Evolutionary conservation across 2,329 filamentous ascomycete species (phyloP).

Genomic region (Lojkania enalia): DNA sequence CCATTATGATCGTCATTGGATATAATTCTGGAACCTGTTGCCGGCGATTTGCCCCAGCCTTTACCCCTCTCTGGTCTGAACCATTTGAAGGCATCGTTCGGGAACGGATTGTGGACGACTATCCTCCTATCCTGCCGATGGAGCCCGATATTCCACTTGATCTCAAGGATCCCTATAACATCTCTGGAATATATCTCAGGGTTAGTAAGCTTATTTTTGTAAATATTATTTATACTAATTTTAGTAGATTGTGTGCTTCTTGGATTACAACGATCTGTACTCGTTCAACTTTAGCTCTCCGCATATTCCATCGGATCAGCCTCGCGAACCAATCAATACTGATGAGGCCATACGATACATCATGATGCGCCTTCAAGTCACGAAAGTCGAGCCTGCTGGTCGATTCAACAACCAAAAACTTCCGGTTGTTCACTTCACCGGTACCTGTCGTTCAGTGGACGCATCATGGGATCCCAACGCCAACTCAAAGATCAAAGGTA

Average conservation of each 20-base stretch:
- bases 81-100: constrained; percentile 34
- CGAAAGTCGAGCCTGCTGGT: constrained; percentile 60
- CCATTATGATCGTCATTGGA: constrained; percentile 69
- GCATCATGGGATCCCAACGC: constrained; percentile 69
- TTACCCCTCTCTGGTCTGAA: constrained; percentile 34
- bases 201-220: constrained; percentile 50
- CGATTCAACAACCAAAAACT: constrained; percentile 60
- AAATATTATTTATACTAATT: constrained; percentile 18
- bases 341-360: constrained; percentile 73
- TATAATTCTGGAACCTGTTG: constrained; percentile 55
- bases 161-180: constrained; percentile 67
- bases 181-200: constrained; percentile 72
- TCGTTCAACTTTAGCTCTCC: constrained; percentile 67
- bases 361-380: constrained; percentile 67
- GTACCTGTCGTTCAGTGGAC: constrained; percentile 64
- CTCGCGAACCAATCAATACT: constrained; percentile 59
- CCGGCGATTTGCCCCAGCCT: constrained; percentile 22
- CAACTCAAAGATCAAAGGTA: constrained; percentile 67
- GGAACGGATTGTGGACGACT: constrained; percentile 15
- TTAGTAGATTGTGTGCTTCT: constrained; percentile 49
- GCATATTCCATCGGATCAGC: constrained; percentile 40
- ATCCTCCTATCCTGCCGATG: constrained; percentile 19
- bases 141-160: constrained; percentile 52
- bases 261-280: constrained; percentile 72
- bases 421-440: constrained; percentile 70